Evolutionary conservation across 208 protist genomes (phyloP), one percentile per base, ranked within the genome.

Genomic region (Porcisia deanei): DNA sequence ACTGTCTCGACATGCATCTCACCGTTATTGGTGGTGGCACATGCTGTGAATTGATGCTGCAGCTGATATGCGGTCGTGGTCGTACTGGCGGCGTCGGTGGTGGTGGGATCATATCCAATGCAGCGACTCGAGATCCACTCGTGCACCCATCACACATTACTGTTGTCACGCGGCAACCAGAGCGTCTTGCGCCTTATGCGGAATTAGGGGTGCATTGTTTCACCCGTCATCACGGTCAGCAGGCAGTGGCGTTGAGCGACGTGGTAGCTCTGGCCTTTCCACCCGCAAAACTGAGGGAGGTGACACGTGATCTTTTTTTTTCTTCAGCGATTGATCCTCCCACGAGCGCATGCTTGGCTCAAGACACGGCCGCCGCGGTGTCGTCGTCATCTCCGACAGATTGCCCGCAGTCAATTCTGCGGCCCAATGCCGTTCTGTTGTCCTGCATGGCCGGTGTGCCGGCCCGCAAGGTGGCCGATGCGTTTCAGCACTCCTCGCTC

Each of bases 91-190:
- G 58, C 34, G 25, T 49, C 55, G 43, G 69, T 72, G 43, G 53
- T 34, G 18, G 49, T 45, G 20, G 52, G 64, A 67, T 54, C 10
- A 37, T 59, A 6, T 41, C 41, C 25, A 16, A 53, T 6, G 5
- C 71, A 47, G 22, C 58, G 60, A 22, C 34, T 57, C 64, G 69
- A 43, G 55, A 43, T 49, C 72, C 53, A 34, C 79, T 94, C 14
- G 73, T 94, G 22, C 92, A 96, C 75, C 88, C 89, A 3, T 89
- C 85, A 6, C 89, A 89, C 70, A 83, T 96, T 34, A 92, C 92
- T 20, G 88, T 96, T 22, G 83, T 94, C 37, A 93, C 92, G n/a
- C 82, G 88, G 2, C 88, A 94, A 74, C 76, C 85, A 2, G 85
- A 88, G 69, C 79, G 64, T 1, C 85, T 93, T 2, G 80, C 79